phyloP scores from a whole-genome alignment of 2,329 filamentous ascomycete species.

The Podosphaera xanthii region DNA sequence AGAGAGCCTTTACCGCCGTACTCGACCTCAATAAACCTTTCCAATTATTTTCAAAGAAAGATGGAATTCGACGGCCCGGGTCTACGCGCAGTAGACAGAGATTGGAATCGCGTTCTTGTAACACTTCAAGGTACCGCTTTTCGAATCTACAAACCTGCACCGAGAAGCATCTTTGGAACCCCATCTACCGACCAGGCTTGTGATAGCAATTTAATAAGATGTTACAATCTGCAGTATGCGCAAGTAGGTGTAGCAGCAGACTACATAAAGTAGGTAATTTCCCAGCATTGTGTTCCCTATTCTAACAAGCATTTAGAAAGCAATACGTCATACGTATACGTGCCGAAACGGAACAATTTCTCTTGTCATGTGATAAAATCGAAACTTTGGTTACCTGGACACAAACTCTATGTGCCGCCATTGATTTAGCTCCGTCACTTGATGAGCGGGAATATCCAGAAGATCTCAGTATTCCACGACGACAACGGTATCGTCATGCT shows the following conservation, averaged over 20 bases:
- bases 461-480: conserved; percentile 34
- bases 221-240: conserved; percentile 52
- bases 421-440: conserved; percentile 45
- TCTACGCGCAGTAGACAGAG: conserved; percentile 35
- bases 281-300: neutral
- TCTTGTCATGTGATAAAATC: conserved; percentile 42
- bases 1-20: conserved; percentile 31
- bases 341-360: conserved; percentile 50
- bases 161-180: conserved; percentile 23
- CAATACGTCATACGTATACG: conserved; percentile 49
- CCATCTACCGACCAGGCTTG: neutral
- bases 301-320: conserved; percentile 7
- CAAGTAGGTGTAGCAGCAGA: conserved; percentile 55
- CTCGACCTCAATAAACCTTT: conserved; percentile 29
- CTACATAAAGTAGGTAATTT: conserved; percentile 36
- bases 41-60: conserved; percentile 37
- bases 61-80: conserved; percentile 43
- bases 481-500: conserved; percentile 11
- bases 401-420: conserved; percentile 45
- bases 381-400: conserved; percentile 46
- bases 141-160: conserved; percentile 31
- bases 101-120: conserved; percentile 40
- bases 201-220: conserved; percentile 21
- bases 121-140: conserved; percentile 46
- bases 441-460: conserved; percentile 45